Base-by-base conservation (phyloP, 495 filamentous ascomycete genomes). In the Aspergillus incahuasiensis region DNA sequence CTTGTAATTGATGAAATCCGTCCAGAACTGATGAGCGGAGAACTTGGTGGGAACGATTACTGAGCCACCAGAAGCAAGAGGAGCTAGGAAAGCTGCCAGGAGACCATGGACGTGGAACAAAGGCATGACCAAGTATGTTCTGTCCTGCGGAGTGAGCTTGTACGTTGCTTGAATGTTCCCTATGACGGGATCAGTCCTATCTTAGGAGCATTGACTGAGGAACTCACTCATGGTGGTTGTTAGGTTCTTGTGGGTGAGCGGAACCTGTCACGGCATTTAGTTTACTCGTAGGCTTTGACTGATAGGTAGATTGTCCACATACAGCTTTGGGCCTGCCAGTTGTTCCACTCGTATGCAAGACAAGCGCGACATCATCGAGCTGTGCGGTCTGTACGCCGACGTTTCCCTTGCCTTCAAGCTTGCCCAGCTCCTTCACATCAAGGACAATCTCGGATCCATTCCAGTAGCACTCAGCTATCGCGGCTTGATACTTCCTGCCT, bases 91-190 rank as follows among this genome's bases (percentile, higher is more conserved):
- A 21, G 82, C 87, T 35, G 89, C 90, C 5, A 92, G 78, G 3
- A 95, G 79, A 21, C 89, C 90, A 67, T 92, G 90, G 53, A 95
- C 89, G 70, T 95, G 89, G 78, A 92, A 92, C 3, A 95, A 78
- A 8, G 89, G 89, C 90, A 92, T 95, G 44, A 95, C 89, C n/a
- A 95, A 79, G 71, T 89, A 83, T 34, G 89, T 92, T 30, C 88
- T 80, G 69, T 92, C 89, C 25, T 72, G 49, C 21, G 80, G 67
- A 3, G 81, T 82, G 49, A 94, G 78, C 48, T 82, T 65, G 69
- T 92, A 92, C 3, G 89, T 94, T 13, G 74, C 68, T 59, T 85
- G 76, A 62, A 92, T 89, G 71, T 92, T 92, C 56, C 70, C 80
- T 86, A 40, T 6, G 28, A 13, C 16, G 12, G 12, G n/a, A 40